Percentiles rank a stretch among this genome's conserved stretches.
Conservation (phyloP, 192 early-diverging fungal genomes). For the Gonapodya prolifera region DNA sequence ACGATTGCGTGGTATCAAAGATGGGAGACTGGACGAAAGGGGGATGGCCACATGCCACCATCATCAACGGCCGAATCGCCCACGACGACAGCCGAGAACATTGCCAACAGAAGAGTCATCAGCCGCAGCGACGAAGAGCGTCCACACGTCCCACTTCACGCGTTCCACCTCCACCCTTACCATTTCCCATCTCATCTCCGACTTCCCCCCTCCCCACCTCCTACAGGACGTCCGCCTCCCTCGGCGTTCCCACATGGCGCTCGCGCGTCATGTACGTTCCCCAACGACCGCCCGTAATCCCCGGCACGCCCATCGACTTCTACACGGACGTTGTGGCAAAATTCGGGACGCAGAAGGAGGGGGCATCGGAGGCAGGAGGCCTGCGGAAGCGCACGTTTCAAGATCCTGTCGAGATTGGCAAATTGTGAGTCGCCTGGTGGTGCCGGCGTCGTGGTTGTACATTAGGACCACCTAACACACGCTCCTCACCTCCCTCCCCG, state of each 20-base stretch:
- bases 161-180: slow-evolving; percentile 29
- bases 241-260: slow-evolving; percentile 61
- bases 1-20: no score
- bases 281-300: slow-evolving; percentile 55
- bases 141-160: no score
- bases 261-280: slow-evolving; percentile 77
- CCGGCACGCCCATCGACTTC: slow-evolving; percentile 62
- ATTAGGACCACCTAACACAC: background rate
- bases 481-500: slow-evolving; percentile 9
- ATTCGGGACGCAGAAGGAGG: slow-evolving; percentile 30
- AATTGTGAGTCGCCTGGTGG: slow-evolving; percentile 3
- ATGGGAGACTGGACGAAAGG: no score
- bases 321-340: slow-evolving; percentile 32
- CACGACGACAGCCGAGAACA: no score
- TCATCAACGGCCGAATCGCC: no score
- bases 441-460: slow-evolving; percentile 1
- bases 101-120: no score
- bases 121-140: no score
- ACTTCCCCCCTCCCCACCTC: background rate
- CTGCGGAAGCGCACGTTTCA: background rate
- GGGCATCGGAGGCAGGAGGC: background rate
- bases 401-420: background rate
- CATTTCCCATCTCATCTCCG: background rate
- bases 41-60: no score
- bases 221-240: slow-evolving; percentile 17